Evolutionary conservation across 1,284 basidiomycete species (phyloP), one percentile per base, ranked within the genome.

Genomic region (Coniophora puteana): DNA sequence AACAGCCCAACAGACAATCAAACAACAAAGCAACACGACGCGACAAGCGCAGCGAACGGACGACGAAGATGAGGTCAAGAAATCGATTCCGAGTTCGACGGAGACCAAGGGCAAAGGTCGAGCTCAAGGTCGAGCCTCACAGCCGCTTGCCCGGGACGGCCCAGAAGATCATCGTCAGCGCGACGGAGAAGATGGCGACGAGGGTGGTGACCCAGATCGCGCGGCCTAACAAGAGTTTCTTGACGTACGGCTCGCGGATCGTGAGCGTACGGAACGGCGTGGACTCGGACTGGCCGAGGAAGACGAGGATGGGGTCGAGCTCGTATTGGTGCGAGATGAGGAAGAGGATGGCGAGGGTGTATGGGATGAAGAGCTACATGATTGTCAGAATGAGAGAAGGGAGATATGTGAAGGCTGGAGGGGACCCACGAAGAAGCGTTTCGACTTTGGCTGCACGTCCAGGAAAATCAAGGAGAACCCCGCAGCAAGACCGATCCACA

Each of bases 271-370:
- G 81, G 79, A 98, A 97, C 3, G 94, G 93, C 11, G 92, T 91
- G 16, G 89, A 89, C 62, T 92, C 89, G 31, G 87, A 89, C 60
- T 89, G 86, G 42, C 80, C 79, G 50, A 91, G 63, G 71, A 92
- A 89, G 46, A 92, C 81, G 51, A 90, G 82, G 51, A 97, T 70
- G 3, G 95, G 95, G 62, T 97, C 94, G 41, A 98, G 82, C 62
- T 95, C 92, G 67, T 99, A 99, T 65, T 94, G 90, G 58, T 96
- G 91, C 17, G 93, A 90, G 43, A 97, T 76, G 47, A 99, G 78
- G 67, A 90, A 86, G 51, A 95, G 81, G 53, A 90, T 72, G 38
- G 94, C 91, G 51, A 98, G 64, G n/a, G 86, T 73, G 63, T 96
- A 98, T 0, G 95, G 95, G 24, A 99, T 76, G 67, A 98, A 94